Evolutionary conservation across 2,329 filamentous ascomycete species (phyloP).

Genomic region (Coniella vitis): DNA sequence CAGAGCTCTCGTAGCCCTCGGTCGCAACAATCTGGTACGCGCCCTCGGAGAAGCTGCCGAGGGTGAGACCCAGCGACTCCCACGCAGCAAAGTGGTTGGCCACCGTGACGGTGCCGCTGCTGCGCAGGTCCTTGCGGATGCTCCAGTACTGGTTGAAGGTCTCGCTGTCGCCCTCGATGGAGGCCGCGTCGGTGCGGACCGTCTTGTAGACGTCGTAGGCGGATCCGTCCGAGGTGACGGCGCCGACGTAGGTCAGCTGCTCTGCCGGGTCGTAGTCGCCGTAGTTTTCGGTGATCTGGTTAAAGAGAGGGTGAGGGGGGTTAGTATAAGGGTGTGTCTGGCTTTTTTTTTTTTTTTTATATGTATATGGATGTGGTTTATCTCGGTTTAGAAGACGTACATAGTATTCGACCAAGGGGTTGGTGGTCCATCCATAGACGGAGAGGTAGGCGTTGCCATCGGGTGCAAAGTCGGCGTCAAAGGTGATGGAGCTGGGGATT

Average conservation of each 20-base stretch:
- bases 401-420: slow-evolving; percentile 31
- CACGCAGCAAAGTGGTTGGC: slow-evolving; percentile 48
- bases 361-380: too few species aligned
- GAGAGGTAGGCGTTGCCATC: slow-evolving; percentile 20
- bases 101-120: slow-evolving; percentile 41
- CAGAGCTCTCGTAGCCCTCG: slow-evolving; percentile 45
- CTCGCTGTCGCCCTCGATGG: slow-evolving; percentile 39
- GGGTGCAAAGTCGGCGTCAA: slow-evolving; percentile 19
- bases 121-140: slow-evolving; percentile 40
- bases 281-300: slow-evolving; percentile 31
- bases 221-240: slow-evolving; percentile 27
- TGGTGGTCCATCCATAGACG: slow-evolving; percentile 33
- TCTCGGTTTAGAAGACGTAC: too few species aligned
- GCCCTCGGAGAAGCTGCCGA: slow-evolving; percentile 36
- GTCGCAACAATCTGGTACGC: slow-evolving; percentile 46
- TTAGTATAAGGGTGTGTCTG: too few species aligned
- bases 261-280: slow-evolving; percentile 36
- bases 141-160: slow-evolving; percentile 48
- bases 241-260: slow-evolving; percentile 27
- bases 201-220: slow-evolving; percentile 31
- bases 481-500: slow-evolving; percentile 34
- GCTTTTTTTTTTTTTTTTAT: neutral
- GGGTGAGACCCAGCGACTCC: slow-evolving; percentile 34
- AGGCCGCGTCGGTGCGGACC: slow-evolving; percentile 32
- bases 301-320: too few species aligned